Percentiles rank a stretch among this genome's conserved stretches.
Evolutionary conservation across 495 filamentous ascomycete species (phyloP).

Genomic region (Aspergillus leporis): DNA sequence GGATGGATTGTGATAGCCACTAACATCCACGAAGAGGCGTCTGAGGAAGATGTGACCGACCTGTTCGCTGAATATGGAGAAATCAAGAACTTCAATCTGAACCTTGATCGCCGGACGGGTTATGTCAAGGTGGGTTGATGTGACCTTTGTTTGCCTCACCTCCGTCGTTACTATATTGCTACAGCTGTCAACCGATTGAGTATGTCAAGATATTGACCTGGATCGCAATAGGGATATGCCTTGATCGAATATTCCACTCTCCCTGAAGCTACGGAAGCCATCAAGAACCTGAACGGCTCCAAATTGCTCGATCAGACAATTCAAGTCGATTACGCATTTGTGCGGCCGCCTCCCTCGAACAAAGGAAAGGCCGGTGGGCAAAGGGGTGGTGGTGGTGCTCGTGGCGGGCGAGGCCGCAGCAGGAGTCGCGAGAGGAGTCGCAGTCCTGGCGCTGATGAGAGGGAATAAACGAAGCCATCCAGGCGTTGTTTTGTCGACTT

Average conservation of each 20-base stretch:
- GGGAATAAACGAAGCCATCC: conserved; percentile 28
- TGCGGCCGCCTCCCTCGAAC: conserved; percentile 81
- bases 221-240: conserved; percentile 71
- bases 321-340: conserved; percentile 92
- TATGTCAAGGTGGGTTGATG: conserved; percentile 83
- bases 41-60: conserved; percentile 93
- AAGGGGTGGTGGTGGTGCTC: conserved; percentile 41
- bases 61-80: conserved; percentile 94
- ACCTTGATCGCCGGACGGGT: conserved; percentile 90
- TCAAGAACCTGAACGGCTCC: conserved; percentile 75
- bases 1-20: conserved; percentile 98
- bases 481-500: background rate
- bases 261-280: conserved; percentile 79
- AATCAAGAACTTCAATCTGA: conserved; percentile 96
- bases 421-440: conserved; percentile 60
- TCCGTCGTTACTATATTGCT: conserved; percentile 6
- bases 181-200: background rate
- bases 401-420: conserved; percentile 52
- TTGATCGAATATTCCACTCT: conserved; percentile 92
- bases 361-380: conserved; percentile 54
- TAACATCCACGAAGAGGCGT: conserved; percentile 97
- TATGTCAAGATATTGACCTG: conserved; percentile 14
- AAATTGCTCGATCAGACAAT: conserved; percentile 94
- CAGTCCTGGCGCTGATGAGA: conserved; percentile 51
- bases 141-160: background rate